A percentile compares a stretch with the other conserved stretches of the same genome.
phyloP scores from a whole-genome alignment of 2,329 filamentous ascomycete species.

The Hymenoscyphus fructigenus region DNA sequence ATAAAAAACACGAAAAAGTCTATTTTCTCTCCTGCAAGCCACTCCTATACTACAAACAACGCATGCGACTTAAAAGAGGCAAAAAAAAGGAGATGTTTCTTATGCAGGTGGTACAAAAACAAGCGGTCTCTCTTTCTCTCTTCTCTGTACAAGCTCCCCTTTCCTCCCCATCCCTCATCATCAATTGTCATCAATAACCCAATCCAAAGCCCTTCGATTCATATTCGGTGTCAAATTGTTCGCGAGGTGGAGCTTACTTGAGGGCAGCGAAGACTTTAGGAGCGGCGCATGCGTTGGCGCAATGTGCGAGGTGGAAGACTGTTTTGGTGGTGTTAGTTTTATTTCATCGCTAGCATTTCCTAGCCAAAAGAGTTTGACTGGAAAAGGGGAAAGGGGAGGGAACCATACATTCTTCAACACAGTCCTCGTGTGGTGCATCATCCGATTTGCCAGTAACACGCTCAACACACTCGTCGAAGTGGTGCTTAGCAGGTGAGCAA shows the following conservation, averaged over 20 bases:
- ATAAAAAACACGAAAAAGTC: background rate
- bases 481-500: slow-evolving; percentile 90
- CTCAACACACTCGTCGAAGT: slow-evolving; percentile 97
- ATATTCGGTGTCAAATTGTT: slow-evolving; percentile 13
- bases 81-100: slow-evolving; percentile 24
- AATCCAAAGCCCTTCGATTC: background rate
- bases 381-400: background rate
- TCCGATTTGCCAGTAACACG: slow-evolving; percentile 78
- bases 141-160: slow-evolving; percentile 29
- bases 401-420: slow-evolving; percentile 95
- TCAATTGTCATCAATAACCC: slow-evolving; percentile 14
- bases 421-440: slow-evolving; percentile 81
- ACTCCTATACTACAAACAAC: slow-evolving; percentile 36
- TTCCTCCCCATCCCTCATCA: slow-evolving; percentile 12
- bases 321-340: slow-evolving; percentile 20
- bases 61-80: slow-evolving; percentile 15
- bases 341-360: background rate
- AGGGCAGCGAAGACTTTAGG: slow-evolving; percentile 93
- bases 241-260: slow-evolving; percentile 60
- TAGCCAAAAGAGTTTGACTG: background rate
- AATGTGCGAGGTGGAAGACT: slow-evolving; percentile 99
- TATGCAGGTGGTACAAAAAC: slow-evolving; percentile 33
- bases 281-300: slow-evolving; percentile 87
- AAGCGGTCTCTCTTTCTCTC: slow-evolving; percentile 16
- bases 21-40: slow-evolving; percentile 18